These are phyloP conservation scores for Roridomyces roridus DNA, from an alignment of 768 basidiomycete genomes.

Conservation along the genomic window DNA sequence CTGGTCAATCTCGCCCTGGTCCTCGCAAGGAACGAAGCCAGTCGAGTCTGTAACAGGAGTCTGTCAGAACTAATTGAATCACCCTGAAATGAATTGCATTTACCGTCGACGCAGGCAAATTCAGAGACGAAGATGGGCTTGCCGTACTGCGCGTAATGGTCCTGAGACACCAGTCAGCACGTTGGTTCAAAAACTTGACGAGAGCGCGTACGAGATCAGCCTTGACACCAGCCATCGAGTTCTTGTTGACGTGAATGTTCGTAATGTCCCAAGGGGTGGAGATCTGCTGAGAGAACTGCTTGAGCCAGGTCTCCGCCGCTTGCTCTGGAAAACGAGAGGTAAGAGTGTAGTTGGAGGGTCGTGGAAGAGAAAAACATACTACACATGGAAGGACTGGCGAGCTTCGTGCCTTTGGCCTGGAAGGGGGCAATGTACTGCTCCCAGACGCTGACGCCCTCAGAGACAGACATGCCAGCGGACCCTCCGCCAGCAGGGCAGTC, in stretches of 20 bases:
- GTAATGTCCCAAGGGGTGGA: constrained; percentile 52
- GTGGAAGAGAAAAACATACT: constrained; percentile 38
- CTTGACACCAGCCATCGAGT: constrained; percentile 48
- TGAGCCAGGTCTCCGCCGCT: constrained; percentile 54
- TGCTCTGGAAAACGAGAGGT: constrained; percentile 40
- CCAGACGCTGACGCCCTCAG: constrained; percentile 45
- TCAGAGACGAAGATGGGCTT: constrained; percentile 58
- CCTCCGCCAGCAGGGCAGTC: constrained; percentile 51
- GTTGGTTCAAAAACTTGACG: not conserved
- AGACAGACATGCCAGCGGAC: constrained; percentile 50
- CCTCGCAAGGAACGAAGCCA: constrained; percentile 49
- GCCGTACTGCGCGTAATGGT: constrained; percentile 49
- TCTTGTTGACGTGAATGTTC: constrained; percentile 56
- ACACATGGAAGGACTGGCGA: constrained; percentile 56
- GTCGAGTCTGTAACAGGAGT: constrained; percentile 35
- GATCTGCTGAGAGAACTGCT: constrained; percentile 43
- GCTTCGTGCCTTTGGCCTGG: constrained; percentile 43
- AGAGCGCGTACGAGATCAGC: constrained; percentile 43
- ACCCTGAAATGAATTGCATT: not conserved
- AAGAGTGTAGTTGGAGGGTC: not conserved
- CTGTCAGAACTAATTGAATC: not conserved
- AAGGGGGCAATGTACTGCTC: constrained; percentile 49
- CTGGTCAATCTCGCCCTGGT: constrained; percentile 47
- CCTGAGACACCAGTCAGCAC: constrained; percentile 30
- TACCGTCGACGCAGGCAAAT: constrained; percentile 55